These are phyloP conservation scores for Danielozyma ontarioensis DNA, from an alignment of 805 yeast species.

Conservation along the genomic window DNA sequence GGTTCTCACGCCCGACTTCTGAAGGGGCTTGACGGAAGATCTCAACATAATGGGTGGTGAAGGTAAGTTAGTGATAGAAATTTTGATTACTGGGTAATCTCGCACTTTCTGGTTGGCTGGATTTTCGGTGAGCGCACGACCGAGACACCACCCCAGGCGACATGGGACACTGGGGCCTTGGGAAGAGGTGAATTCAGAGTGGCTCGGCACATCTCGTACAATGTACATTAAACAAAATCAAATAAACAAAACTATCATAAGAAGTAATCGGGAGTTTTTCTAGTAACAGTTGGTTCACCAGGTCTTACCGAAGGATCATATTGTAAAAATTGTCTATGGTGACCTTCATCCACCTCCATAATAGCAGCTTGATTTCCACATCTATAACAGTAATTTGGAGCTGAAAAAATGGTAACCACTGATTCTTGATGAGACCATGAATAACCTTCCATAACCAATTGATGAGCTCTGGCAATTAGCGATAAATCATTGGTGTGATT, in stretches of 20 bases:
- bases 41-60: slow-evolving; percentile 19
- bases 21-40: slow-evolving; percentile 11
- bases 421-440: slow-evolving; percentile 92
- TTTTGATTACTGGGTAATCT: neutral
- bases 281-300: slow-evolving; percentile 94
- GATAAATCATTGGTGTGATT: slow-evolving; percentile 84
- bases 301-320: slow-evolving; percentile 97
- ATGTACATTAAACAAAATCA: neutral
- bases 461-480: slow-evolving; percentile 92
- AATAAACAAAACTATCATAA: slow-evolving; percentile 44
- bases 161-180: neutral
- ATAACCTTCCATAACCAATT: slow-evolving; percentile 96
- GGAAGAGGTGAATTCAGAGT: too few relatives aligned
- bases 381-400: slow-evolving; percentile 95
- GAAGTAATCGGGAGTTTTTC: slow-evolving; percentile 97
- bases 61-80: neutral
- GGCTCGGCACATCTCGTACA: too few relatives aligned
- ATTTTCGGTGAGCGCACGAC: neutral
- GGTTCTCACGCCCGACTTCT: slow-evolving; percentile 20
- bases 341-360: slow-evolving; percentile 95
- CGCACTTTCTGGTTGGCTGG: neutral
- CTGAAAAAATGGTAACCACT: slow-evolving; percentile 90
- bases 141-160: neutral
- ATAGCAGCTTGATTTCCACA: slow-evolving; percentile 98
- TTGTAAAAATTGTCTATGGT: slow-evolving; percentile 85